Base-by-base conservation (phyloP, 345 rosid species). In the Ceriops decandra region DNA sequence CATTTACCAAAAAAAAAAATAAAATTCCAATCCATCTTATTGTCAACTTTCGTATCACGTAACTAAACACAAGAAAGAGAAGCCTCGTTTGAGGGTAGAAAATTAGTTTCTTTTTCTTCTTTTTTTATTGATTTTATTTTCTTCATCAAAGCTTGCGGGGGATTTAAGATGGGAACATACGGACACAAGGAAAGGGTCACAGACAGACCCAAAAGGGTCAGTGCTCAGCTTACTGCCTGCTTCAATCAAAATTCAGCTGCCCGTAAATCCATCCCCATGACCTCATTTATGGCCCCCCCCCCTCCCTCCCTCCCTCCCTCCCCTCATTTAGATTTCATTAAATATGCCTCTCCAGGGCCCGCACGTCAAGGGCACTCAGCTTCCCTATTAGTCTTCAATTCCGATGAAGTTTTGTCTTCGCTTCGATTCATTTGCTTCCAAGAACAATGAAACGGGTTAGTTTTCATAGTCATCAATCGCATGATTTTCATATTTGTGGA, bases 61-160 rank as follows among this genome's bases (percentile, higher is more conserved):
- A 38, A 38, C 46, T 10, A 38, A 70, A 75, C 80, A 68, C 62
- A 57, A 62, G 68, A 64, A 78, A 66, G 74, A 75, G 64, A 51
- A 70, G 72, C 82, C 79, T 79, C 83, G 80, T 72, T 74, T 62
- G 60, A 51, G 47, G 52, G 82, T 70, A 73, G 66, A 54, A 27
- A 22, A 70, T 60, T 8, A 38, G 2, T 38, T 0, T 2, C 15
- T 10, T 38, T 38, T 13, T 13, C 49, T 42, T 42, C 4, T 13
- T 42, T 3, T 13, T 13, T 13, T 42, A 5, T 15, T 11, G 0
- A 15, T 42, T 64, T 64, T 58, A 62, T 62, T 64, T 22, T 76
- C 69, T 77, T 77, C 61, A 69, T 68, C 83, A 72, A 69, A 63
- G 83, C 68, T 79, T 63, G 80, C 76, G 83, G 83, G 80, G 76